Conservation (phyloP, 139 green algal genomes). For the Asterochloris sp. region DNA sequence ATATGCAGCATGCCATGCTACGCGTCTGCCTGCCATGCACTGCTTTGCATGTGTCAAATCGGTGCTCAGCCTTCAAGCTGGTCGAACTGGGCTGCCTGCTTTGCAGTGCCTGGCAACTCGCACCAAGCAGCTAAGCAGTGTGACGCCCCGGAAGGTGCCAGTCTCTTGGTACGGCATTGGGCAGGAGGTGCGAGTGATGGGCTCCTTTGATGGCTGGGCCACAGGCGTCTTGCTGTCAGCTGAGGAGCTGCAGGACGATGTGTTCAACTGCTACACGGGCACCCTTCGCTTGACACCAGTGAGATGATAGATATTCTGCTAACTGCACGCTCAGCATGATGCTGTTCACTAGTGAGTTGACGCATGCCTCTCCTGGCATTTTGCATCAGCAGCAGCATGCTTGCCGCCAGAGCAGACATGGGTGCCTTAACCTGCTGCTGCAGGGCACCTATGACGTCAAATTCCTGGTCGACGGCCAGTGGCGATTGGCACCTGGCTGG, state of each 20-base stretch:
- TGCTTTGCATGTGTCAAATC: neutral
- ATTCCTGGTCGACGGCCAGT: slow-evolving; percentile 31
- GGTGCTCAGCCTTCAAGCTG: neutral
- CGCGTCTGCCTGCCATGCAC: neutral
- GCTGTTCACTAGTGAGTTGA: neutral
- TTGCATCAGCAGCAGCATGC: neutral
- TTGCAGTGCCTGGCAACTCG: neutral
- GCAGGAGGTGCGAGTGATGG: slow-evolving; percentile 37
- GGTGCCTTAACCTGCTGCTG: neutral
- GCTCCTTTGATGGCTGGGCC: slow-evolving; percentile 66
- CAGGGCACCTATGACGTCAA: slow-evolving; percentile 29
- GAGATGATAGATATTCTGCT: neutral
- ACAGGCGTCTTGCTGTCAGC: slow-evolving; percentile 47
- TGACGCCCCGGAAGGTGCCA: neutral
- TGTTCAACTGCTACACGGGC: slow-evolving; percentile 7
- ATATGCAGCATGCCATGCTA: neutral
- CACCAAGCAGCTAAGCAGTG: neutral
- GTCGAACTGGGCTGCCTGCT: neutral
- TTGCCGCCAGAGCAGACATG: neutral
- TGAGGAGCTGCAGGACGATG: slow-evolving; percentile 24
- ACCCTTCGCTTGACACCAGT: neutral
- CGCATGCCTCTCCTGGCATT: neutral
- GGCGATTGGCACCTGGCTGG: slow-evolving; percentile 25
- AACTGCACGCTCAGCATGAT: neutral
- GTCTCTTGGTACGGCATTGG: slow-evolving; percentile 11